phyloP scores from a whole-genome alignment of 306 rosid genomes.

The Fagus crenata region DNA sequence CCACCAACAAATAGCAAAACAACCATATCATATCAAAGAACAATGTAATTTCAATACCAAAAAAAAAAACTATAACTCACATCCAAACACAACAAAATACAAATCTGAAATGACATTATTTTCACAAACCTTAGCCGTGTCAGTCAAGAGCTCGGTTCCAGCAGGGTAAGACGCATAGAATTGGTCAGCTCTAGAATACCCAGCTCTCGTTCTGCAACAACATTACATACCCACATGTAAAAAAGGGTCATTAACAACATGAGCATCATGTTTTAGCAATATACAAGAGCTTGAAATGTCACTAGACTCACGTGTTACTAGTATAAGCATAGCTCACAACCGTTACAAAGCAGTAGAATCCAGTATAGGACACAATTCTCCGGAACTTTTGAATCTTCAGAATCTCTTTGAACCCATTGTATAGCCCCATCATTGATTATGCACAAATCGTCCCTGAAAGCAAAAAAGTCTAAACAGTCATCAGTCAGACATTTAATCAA shows the following conservation, averaged over 20 bases:
- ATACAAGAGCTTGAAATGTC: conserved; percentile 8
- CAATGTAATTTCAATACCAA: not conserved
- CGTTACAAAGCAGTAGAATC: conserved; percentile 74
- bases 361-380: conserved; percentile 72
- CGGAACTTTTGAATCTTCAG: conserved; percentile 81
- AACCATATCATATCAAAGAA: not conserved
- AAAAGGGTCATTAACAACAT: conserved; percentile 10
- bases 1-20: not conserved
- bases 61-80: not conserved
- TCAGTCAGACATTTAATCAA: conserved; percentile 34
- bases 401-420: conserved; percentile 56
- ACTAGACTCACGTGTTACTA: conserved; percentile 67
- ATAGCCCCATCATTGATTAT: conserved; percentile 39
- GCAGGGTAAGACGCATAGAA: conserved; percentile 93
- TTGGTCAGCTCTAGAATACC: conserved; percentile 91
- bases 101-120: not conserved
- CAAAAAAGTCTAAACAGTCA: conserved; percentile 10
- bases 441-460: conserved; percentile 22
- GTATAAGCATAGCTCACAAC: conserved; percentile 67
- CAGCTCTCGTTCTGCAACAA: conserved; percentile 87
- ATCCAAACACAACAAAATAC: not conserved
- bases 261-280: not conserved
- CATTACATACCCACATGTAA: not conserved
- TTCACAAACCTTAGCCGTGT: conserved; percentile 61
- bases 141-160: conserved; percentile 90